Percentiles rank a stretch among this genome's conserved stretches.
These are phyloP conservation scores for Sclerotinia nivalis DNA, from an alignment of 2,329 filamentous ascomycete genomes.

Conservation along the genomic window DNA sequence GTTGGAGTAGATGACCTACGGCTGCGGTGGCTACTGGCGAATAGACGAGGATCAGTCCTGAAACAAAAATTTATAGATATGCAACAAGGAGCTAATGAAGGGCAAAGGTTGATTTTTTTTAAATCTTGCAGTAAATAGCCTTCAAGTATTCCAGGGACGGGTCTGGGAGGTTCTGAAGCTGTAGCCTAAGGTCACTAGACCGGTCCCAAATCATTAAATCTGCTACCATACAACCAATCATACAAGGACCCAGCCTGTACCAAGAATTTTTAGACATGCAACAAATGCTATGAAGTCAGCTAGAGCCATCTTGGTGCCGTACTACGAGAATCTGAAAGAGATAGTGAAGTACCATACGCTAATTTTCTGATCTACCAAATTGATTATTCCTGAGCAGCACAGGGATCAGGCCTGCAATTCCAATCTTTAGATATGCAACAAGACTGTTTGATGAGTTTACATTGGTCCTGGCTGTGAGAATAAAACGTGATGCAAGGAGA, in stretches of 20 bases:
- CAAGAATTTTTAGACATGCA: neutral
- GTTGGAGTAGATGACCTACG: no score
- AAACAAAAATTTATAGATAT: neutral
- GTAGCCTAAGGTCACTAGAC: neutral
- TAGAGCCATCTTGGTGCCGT: neutral
- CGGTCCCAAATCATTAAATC: no score
- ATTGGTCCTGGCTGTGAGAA: neutral
- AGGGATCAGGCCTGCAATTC: neutral
- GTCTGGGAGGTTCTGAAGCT: neutral
- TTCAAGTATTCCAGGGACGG: no score
- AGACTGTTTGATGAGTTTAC: rapidly evolving
- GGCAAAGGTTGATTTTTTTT: no score
- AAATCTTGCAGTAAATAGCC: rapidly evolving
- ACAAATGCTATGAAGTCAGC: neutral
- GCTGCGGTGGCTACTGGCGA: no score
- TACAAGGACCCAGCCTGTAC: neutral
- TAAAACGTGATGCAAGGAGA: neutral
- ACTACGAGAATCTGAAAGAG: neutral
- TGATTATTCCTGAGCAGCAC: neutral
- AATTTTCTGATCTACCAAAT: neutral
- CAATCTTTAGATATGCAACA: neutral
- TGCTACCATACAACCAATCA: neutral
- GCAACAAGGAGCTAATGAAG: neutral
- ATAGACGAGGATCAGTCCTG: neutral
- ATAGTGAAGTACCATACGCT: neutral